These are phyloP conservation scores for Fusarium sp. DNA, from an alignment of 2,329 filamentous ascomycete species.

Conservation along the genomic window DNA sequence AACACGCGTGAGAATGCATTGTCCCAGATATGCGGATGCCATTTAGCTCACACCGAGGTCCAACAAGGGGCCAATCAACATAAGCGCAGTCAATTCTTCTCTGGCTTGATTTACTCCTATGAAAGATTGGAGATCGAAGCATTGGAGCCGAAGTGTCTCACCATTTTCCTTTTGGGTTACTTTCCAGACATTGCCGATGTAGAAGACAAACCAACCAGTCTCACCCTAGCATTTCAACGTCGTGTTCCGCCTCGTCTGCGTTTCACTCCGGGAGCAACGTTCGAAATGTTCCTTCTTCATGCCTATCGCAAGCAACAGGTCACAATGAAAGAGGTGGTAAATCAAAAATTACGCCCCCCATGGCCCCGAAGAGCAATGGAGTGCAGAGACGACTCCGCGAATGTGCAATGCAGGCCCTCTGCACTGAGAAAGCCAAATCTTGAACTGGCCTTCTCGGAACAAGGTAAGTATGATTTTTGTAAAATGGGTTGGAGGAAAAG, in stretches of 20 bases:
- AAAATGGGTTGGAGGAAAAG: constrained; percentile 32
- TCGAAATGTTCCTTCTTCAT: constrained; percentile 55
- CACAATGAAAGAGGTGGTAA: constrained; percentile 59
- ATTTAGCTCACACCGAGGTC: constrained; percentile 18
- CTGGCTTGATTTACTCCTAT: constrained; percentile 5
- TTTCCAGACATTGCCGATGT: neutral
- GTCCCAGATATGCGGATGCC: constrained; percentile 26
- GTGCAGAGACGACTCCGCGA: constrained; percentile 59
- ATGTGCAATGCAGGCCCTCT: constrained; percentile 67
- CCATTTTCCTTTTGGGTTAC: neutral
- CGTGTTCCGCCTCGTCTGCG: neutral
- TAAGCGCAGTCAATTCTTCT: constrained; percentile 14
- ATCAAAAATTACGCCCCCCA: constrained; percentile 67
- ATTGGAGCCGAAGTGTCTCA: constrained; percentile 24
- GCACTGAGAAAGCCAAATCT: constrained; percentile 56
- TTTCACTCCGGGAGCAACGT: neutral
- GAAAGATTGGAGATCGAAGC: neutral
- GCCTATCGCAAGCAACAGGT: constrained; percentile 50
- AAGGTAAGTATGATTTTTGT: constrained; percentile 66
- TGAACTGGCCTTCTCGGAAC: constrained; percentile 58
- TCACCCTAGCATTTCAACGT: neutral
- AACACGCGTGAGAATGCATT: constrained; percentile 31
- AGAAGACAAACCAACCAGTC: neutral
- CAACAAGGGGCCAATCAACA: constrained; percentile 26
- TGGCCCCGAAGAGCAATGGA: constrained; percentile 67